These are phyloP conservation scores for Panellus pusillus DNA, from an alignment of 768 basidiomycete species.

Conservation along the genomic window DNA sequence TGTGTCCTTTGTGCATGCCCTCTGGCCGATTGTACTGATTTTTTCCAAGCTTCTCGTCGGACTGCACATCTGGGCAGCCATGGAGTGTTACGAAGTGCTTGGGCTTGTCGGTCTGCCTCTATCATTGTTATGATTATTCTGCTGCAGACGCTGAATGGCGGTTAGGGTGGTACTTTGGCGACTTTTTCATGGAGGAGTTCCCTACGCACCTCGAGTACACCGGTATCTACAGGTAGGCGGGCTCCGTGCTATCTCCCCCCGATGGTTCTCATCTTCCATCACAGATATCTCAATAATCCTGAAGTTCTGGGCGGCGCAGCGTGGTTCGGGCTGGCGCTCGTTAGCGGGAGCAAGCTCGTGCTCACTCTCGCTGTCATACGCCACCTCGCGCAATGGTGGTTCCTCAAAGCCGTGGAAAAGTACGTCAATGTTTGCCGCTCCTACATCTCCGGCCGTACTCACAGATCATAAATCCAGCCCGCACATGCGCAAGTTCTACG, in stretches of 20 bases:
- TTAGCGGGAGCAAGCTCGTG: conserved; percentile 92
- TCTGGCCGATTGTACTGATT: conserved; percentile 12
- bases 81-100: conserved; percentile 89
- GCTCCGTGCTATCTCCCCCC: neutral
- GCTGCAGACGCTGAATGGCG: neutral
- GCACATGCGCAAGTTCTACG: conserved; percentile 98
- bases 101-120: conserved; percentile 80
- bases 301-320: conserved; percentile 95
- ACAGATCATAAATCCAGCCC: conserved; percentile 53
- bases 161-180: conserved; percentile 93
- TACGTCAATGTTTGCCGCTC: conserved; percentile 37
- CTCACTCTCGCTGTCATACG: conserved; percentile 80
- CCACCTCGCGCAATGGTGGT: conserved; percentile 94
- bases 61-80: conserved; percentile 88
- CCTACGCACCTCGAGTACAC: conserved; percentile 90
- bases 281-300: conserved; percentile 89
- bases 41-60: conserved; percentile 68
- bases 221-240: conserved; percentile 83
- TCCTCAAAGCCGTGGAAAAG: conserved; percentile 90
- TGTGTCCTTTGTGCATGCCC: conserved; percentile 29
- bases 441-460: neutral
- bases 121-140: neutral
- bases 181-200: conserved; percentile 95
- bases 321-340: conserved; percentile 89
- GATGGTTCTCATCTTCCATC: neutral